Evolutionary conservation across 1,284 basidiomycete species (phyloP).

Genomic region (Cryptococcus amylolentus): DNA sequence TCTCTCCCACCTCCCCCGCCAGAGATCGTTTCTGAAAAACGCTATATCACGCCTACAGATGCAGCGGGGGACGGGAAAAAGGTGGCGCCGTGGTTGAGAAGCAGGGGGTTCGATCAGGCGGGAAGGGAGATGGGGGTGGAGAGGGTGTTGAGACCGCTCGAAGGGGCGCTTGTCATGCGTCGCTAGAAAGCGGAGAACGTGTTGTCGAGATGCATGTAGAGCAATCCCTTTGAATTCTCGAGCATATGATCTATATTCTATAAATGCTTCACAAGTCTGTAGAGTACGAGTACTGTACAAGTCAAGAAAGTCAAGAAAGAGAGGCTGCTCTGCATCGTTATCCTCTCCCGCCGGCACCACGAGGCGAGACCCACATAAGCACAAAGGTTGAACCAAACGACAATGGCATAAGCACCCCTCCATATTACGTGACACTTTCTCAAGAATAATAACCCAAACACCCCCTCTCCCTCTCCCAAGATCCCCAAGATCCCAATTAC

Average conservation of each 20-base stretch:
- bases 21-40: background rate
- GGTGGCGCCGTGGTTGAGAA: conserved; percentile 5
- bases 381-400: background rate
- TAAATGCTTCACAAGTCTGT: background rate
- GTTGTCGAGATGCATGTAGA: background rate
- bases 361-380: background rate
- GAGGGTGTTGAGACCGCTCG: conserved; percentile 1
- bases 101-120: conserved; percentile 2
- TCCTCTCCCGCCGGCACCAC: background rate
- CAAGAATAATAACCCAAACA: background rate
- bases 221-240: background rate
- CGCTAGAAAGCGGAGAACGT: background rate
- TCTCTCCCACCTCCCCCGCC: background rate
- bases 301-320: background rate
- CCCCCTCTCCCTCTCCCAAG: background rate
- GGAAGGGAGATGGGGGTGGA: conserved; percentile 1
- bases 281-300: background rate
- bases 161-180: background rate
- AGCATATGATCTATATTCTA: background rate
- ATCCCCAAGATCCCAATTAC: background rate
- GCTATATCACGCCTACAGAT: no score
- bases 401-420: background rate
- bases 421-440: background rate
- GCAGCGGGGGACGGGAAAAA: background rate
- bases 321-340: background rate